phyloP scores from a whole-genome alignment of 2,329 filamentous ascomycete genomes.

The Cladophialophora yegresii region DNA sequence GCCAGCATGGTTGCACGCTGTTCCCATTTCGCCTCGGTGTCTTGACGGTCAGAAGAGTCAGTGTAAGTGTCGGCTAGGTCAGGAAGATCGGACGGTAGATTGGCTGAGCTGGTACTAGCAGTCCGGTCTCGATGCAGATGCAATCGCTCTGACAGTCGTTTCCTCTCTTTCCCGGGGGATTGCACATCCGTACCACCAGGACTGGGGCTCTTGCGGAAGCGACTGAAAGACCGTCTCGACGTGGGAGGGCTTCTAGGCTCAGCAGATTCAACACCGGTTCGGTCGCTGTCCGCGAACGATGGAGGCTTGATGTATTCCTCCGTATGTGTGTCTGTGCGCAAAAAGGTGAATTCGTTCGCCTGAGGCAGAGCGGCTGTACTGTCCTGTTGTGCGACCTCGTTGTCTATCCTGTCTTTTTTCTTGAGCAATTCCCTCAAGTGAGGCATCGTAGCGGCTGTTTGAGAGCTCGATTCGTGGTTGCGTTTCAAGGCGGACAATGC shows the following conservation, averaged over 20 bases:
- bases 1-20: constrained; percentile 87
- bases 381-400: constrained; percentile 37
- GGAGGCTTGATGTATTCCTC: constrained; percentile 78
- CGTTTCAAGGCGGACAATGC: neutral
- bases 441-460: constrained; percentile 49
- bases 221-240: constrained; percentile 37
- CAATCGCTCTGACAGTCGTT: constrained; percentile 66
- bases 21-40: constrained; percentile 81
- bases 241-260: constrained; percentile 21
- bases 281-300: constrained; percentile 46
- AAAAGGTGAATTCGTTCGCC: constrained; percentile 74
- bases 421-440: constrained; percentile 60
- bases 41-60: constrained; percentile 52
- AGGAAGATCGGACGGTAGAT: constrained; percentile 78
- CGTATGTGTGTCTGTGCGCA: constrained; percentile 78
- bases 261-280: neutral
- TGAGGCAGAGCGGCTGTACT: constrained; percentile 39
- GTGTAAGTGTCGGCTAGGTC: constrained; percentile 61
- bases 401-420: constrained; percentile 60
- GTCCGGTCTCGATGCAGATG: constrained; percentile 59
- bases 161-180: constrained; percentile 41
- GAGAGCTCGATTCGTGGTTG: neutral
- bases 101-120: constrained; percentile 62
- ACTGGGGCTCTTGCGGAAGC: constrained; percentile 41
- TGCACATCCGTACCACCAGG: constrained; percentile 43